phyloP scores from a whole-genome alignment of 2,329 filamentous ascomycete species.

The Arachnomyces sp. region DNA sequence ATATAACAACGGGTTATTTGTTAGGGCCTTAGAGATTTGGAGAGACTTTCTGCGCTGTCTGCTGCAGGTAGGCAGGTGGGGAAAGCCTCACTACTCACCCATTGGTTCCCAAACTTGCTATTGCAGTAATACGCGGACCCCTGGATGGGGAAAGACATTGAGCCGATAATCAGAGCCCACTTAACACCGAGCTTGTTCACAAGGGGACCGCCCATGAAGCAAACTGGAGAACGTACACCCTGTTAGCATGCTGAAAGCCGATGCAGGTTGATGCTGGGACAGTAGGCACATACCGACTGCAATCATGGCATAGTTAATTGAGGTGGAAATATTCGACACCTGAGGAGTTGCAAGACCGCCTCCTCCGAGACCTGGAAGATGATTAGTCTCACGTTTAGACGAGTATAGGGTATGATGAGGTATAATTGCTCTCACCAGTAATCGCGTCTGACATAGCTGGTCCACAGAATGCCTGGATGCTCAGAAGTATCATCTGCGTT shows the following conservation, averaged over 20 bases:
- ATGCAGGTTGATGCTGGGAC: background rate
- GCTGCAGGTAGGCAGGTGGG: too few relatives aligned
- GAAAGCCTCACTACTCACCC: conserved; percentile 26
- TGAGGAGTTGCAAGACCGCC: conserved; percentile 39
- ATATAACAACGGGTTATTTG: background rate
- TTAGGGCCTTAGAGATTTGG: background rate
- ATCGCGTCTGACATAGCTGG: conserved; percentile 36
- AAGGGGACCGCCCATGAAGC: conserved; percentile 37
- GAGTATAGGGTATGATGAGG: background rate
- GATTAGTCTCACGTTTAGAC: background rate
- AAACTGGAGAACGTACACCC: conserved; percentile 19
- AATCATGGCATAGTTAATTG: conserved; percentile 22
- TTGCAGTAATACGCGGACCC: conserved; percentile 44
- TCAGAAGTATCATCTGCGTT: conserved; percentile 43
- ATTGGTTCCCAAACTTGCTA: conserved; percentile 42
- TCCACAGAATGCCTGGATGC: conserved; percentile 39
- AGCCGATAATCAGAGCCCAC: conserved; percentile 38
- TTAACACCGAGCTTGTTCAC: conserved; percentile 42
- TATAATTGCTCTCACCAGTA: conserved; percentile 19
- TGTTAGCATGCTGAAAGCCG: conserved; percentile 5
- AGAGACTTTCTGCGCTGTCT: too few relatives aligned
- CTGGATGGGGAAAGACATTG: conserved; percentile 36
- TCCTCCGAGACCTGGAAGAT: conserved; percentile 30
- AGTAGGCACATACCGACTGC: conserved; percentile 21
- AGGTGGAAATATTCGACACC: conserved; percentile 35